Evolutionary conservation across 495 filamentous ascomycete species (phyloP), one percentile per base, ranked within the genome.

Genomic region (Astrothelium macrocarpum): DNA sequence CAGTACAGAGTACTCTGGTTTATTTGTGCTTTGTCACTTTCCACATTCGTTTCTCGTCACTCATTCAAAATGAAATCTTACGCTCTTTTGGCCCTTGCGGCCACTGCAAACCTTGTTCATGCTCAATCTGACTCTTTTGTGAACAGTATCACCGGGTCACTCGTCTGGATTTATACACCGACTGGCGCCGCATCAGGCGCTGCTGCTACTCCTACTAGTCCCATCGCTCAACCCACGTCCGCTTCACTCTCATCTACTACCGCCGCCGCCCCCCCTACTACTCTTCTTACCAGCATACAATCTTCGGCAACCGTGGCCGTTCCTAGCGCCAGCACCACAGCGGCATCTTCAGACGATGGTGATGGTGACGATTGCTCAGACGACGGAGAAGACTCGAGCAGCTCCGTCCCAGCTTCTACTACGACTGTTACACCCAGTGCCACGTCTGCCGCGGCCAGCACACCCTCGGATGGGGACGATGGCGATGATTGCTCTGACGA

Each of bases 1-100:
- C 49, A 56, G 49, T 56, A 56, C 49, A 56, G 49, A 28, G 20
- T 56, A 56, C 49, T 56, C 5, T 25, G 20, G 9, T 29, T 20
- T 26, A 28, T 56, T 56, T 25, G 49, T 56, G 26, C 25, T 11
- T 20, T n/a, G 49, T 56, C 49, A 28, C 23, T 60, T 29, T 39
- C 36, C 36, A 60, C 32, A 20, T 36, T 18, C 34, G 23, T 56
- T 56, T 56, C 9, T 56, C 2, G 49, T 29, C 49, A 28, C 29
- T 56, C 53, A 10, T 64, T 72, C 73, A 73, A 66, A 32, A 79
- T 78, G 77, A 77, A 71, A 63, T 68, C 69, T 53, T 67, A 64
- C 42, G 39, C 65, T 65, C 34, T 74, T 49, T 61, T 79, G 26
- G 70, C 73, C 46, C 34, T 76, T 60, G 76, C 75, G 53, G 71